Conservation (phyloP, 106 monocot genomes). For the Platanthera zijinensis region DNA sequence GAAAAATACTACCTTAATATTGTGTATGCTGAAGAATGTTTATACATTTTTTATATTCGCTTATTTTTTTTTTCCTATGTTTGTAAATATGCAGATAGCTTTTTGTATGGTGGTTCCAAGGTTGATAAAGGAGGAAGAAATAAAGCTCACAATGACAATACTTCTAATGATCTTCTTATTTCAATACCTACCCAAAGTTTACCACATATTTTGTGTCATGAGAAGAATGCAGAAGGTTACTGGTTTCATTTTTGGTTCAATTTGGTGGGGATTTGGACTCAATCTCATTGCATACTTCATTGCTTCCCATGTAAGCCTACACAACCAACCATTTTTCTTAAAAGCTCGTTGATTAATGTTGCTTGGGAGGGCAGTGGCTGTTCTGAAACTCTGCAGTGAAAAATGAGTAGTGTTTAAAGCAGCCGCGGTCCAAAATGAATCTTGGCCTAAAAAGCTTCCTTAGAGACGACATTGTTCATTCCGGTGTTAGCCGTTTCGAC, state of each 20-base stretch:
- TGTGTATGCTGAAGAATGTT: too few relatives aligned
- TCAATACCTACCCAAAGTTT: slow-evolving; percentile 84
- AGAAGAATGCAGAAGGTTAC: slow-evolving; percentile 92
- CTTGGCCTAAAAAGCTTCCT: too few relatives aligned
- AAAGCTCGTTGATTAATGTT: too few relatives aligned
- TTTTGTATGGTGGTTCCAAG: slow-evolving; percentile 59
- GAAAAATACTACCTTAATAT: too few relatives aligned
- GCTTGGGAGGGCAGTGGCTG: too few relatives aligned
- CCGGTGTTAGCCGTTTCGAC: too few relatives aligned
- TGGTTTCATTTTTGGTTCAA: slow-evolving; percentile 84
- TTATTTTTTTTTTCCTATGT: not conserved
- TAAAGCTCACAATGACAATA: slow-evolving; percentile 59
- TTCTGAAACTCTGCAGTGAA: too few relatives aligned
- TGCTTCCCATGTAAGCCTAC: slow-evolving; percentile 78
- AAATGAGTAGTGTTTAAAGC: too few relatives aligned
- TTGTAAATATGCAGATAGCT: slow-evolving; percentile 21
- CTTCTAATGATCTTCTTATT: slow-evolving; percentile 67
- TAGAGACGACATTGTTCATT: too few relatives aligned
- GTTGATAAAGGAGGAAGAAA: slow-evolving; percentile 47
- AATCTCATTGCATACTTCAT: slow-evolving; percentile 91
- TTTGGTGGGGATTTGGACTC: slow-evolving; percentile 95
- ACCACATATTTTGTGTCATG: slow-evolving; percentile 75
- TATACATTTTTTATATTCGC: not conserved
- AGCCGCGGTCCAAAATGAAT: too few relatives aligned
- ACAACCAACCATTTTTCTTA: not conserved